Conservation (phyloP, 2,329 filamentous ascomycete genomes). For the Canariomyces notabilis region DNA sequence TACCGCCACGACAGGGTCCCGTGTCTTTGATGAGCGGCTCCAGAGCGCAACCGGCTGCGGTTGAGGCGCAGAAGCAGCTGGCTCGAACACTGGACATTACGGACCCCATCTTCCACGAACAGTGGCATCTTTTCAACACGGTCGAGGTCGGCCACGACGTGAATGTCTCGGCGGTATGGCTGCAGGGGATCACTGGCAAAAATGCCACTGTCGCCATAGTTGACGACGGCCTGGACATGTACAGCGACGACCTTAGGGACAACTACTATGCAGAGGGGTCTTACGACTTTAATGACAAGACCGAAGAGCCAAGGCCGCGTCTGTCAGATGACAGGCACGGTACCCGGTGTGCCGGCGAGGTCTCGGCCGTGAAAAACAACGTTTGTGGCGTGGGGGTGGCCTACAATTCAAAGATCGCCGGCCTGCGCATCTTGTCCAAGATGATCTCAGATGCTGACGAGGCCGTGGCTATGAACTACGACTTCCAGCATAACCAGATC, state of each 20-base stretch:
- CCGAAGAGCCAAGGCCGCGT: conserved; percentile 72
- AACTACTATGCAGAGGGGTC: conserved; percentile 94
- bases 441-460: conserved; percentile 90
- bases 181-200: conserved; percentile 82
- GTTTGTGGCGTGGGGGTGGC: conserved; percentile 95
- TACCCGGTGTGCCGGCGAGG: conserved; percentile 90
- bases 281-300: conserved; percentile 91
- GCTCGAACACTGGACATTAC: conserved; percentile 65
- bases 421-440: conserved; percentile 87
- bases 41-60: conserved; percentile 36
- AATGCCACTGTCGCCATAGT: conserved; percentile 90
- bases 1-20: conserved; percentile 36
- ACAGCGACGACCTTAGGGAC: conserved; percentile 83
- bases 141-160: conserved; percentile 80
- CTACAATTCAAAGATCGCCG: conserved; percentile 84
- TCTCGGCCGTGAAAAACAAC: conserved; percentile 85
- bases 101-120: conserved; percentile 87
- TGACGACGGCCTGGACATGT: conserved; percentile 93
- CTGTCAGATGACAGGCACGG: conserved; percentile 84
- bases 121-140: conserved; percentile 93
- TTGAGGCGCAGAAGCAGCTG: conserved; percentile 55
- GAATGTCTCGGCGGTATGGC: conserved; percentile 92
- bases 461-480: conserved; percentile 87
- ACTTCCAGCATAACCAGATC: conserved; percentile 85
- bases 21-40: conserved; percentile 21